phyloP scores from a whole-genome alignment of 129 eudicot species.

The Daucus carota region DH1_v3.0 NC_030384.2:43288501-43289000 shows the following conservation, averaged over 20 bases:
- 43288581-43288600: neutral
- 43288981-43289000: neutral
- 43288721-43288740: neutral
- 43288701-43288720: neutral
- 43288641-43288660: neutral
- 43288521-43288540: neutral
- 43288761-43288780: neutral
- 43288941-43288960: neutral
- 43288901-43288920: neutral
- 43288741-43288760: neutral
- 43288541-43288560: too few relatives aligned
- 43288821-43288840: neutral
- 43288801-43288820: neutral
- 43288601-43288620: too few relatives aligned
- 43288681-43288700: neutral
- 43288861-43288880: neutral
- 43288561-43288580: too few relatives aligned
- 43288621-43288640: neutral
- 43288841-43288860: neutral
- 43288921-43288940: neutral
- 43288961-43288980: neutral
- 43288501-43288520: neutral
- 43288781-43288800: neutral
- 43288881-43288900: neutral
- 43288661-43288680: neutral